phyloP scores from a whole-genome alignment of 257 asterid species.

The Solanum paucissectum region DNA sequence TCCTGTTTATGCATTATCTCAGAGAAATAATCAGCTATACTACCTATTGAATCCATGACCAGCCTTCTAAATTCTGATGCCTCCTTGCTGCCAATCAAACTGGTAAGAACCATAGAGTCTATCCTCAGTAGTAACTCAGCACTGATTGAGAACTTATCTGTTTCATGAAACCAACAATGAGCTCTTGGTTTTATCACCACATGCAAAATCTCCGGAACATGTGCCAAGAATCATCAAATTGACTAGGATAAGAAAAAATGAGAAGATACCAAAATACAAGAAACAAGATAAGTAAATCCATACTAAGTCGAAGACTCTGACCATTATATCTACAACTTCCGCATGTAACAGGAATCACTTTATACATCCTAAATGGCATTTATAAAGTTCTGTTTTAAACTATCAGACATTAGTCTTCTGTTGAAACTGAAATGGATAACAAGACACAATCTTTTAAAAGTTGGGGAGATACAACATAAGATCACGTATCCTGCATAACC shows the following conservation, averaged over 20 bases:
- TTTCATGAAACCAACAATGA: neutral
- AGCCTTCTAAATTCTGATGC: conserved; percentile 62
- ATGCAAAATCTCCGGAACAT: neutral
- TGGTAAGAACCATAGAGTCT: conserved; percentile 69
- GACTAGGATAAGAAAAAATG: neutral
- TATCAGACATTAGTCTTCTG: neutral
- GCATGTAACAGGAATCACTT: neutral
- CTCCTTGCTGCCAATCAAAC: conserved; percentile 46
- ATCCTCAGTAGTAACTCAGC: conserved; percentile 68
- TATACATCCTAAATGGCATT: neutral
- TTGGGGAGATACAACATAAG: neutral
- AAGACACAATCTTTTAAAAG: neutral
- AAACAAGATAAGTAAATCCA: neutral
- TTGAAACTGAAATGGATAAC: neutral
- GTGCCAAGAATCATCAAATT: neutral
- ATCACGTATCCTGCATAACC: neutral
- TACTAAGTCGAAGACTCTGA: neutral
- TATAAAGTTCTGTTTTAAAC: neutral
- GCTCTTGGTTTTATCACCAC: neutral
- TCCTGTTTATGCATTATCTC: conserved; percentile 32
- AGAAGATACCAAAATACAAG: neutral
- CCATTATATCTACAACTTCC: neutral
- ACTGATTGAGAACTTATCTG: conserved; percentile 43
- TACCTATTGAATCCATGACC: conserved; percentile 39
- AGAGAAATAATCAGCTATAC: conserved; percentile 33